phyloP scores from a whole-genome alignment of 352 stramenopile species.

The Detonula confervacea region DNA sequence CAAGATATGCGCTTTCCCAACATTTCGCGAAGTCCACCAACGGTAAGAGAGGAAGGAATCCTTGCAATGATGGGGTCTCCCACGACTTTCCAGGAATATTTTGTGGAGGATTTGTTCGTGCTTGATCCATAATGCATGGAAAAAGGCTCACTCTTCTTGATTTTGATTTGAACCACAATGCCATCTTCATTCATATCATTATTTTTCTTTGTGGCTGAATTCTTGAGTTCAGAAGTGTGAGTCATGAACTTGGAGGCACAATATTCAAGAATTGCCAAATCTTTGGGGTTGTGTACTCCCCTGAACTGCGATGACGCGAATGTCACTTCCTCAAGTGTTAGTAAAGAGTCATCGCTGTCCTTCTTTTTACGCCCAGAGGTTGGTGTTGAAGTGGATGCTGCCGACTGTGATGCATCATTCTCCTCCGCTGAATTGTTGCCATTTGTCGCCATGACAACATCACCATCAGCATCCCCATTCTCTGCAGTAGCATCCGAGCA shows the following conservation, averaged over 20 bases:
- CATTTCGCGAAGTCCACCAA: constrained; percentile 62
- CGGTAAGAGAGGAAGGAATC: constrained; percentile 76
- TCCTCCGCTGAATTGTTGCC: constrained; percentile 9
- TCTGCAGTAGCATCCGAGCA: constrained; percentile 29
- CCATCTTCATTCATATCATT: constrained; percentile 56
- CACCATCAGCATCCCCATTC: too few species aligned
- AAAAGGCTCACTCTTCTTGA: constrained; percentile 42
- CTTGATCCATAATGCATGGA: neutral
- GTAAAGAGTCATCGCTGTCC: constrained; percentile 20
- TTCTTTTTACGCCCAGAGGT: too few species aligned
- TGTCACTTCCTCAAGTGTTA: constrained; percentile 47
- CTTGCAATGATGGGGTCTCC: constrained; percentile 57
- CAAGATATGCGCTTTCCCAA: constrained; percentile 50
- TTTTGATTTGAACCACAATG: constrained; percentile 54
- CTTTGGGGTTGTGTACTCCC: constrained; percentile 44
- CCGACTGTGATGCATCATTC: too few species aligned
- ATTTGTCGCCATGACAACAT: neutral
- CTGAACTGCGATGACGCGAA: constrained; percentile 56
- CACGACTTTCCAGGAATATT: constrained; percentile 25
- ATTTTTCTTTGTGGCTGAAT: constrained; percentile 22
- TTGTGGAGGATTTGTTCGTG: constrained; percentile 5
- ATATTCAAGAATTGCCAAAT: constrained; percentile 73
- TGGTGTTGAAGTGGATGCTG: too few species aligned
- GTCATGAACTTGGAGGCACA: constrained; percentile 61
- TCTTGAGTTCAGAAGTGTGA: constrained; percentile 42